phyloP scores from a whole-genome alignment of 768 basidiomycete genomes.

The Nidularia sp. region DNA sequence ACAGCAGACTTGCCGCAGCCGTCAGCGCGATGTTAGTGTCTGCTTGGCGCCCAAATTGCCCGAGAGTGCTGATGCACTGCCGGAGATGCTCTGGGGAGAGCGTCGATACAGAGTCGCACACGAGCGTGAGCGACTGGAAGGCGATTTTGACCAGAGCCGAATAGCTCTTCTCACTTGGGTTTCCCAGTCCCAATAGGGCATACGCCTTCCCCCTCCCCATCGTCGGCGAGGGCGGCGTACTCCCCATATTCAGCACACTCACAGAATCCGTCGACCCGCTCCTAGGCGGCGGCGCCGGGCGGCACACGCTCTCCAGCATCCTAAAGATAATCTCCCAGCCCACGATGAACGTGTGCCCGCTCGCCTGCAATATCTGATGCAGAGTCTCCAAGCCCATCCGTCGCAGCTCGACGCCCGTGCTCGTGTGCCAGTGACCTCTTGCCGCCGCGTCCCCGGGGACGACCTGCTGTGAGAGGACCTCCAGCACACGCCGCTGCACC shows the following conservation, averaged over 20 bases:
- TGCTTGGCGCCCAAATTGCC: constrained; percentile 85
- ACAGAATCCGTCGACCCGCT: constrained; percentile 38
- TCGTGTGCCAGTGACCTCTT: constrained; percentile 26
- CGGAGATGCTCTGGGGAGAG: constrained; percentile 80
- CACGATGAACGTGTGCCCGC: constrained; percentile 85
- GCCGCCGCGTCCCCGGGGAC: constrained; percentile 34
- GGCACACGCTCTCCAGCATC: constrained; percentile 88
- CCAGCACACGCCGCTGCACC: constrained; percentile 81
- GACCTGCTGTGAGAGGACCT: constrained; percentile 80
- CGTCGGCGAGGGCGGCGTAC: constrained; percentile 32
- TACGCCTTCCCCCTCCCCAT: constrained; percentile 26
- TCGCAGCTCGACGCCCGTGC: constrained; percentile 69
- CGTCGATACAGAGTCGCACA: constrained; percentile 87
- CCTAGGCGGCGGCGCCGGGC: constrained; percentile 23
- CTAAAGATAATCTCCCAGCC: constrained; percentile 95
- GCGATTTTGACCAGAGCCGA: constrained; percentile 83
- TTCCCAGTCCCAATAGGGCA: constrained; percentile 47
- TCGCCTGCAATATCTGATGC: constrained; percentile 85
- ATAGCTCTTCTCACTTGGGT: constrained; percentile 65
- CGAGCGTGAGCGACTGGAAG: constrained; percentile 89
- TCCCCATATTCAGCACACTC: constrained; percentile 17
- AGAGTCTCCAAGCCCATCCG: constrained; percentile 87
- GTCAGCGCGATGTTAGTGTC: constrained; percentile 97
- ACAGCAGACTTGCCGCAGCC: constrained; percentile 87
- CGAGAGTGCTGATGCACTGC: constrained; percentile 85